Evolutionary conservation across 2,329 filamentous ascomycete genomes (phyloP), one percentile per base, ranked within the genome.

Genomic region (Clonostachys solani): DNA sequence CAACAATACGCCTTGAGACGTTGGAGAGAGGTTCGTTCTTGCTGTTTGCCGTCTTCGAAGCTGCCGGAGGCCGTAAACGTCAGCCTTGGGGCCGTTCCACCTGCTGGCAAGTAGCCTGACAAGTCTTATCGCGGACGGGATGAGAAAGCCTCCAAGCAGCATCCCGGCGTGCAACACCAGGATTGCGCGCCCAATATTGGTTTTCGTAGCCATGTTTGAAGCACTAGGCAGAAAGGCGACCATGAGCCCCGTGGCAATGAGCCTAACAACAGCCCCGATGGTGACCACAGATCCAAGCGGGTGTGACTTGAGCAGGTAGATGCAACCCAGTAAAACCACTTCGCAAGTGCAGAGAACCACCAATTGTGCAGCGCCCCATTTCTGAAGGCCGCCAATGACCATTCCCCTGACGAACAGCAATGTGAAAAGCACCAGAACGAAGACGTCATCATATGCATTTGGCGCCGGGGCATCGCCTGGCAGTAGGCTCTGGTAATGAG

Each of bases 161-260:
- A 89, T 69, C 6, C 88, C 65, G 3, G 73, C 80, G 60, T 89
- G 86, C 5, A 88, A 68, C 2, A 83, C 60, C 16, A 90, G 68
- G 37, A 88, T 82, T 13, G 79, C 69, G 57, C 89, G 89, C 9
- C 84, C 86, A 40, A 89, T 78, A 77, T 81, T 87, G 15, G 84
- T 83, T 54, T 81, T 83, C 1, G 79, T 66, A 3, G 74, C 66
- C 52, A 83, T 73, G 3, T 78, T 79, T 2, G 83, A 81, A 18
- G 87, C 73, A 51, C 86, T 86, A 0, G 83, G 73, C 18, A 74
- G 71, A 46, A 83, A 69, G 12, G 78, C 63, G 13, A 80, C 62
- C 36, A 63, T 56, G 33, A 63, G 50, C 10, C 50, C 15, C 29
- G 57, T 33, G 2, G 78, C 81, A 40, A 80, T 62, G 12, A 87